Base-by-base conservation (phyloP, 2,329 filamentous ascomycete genomes). In the Ambrosiella cleistominuta region DNA sequence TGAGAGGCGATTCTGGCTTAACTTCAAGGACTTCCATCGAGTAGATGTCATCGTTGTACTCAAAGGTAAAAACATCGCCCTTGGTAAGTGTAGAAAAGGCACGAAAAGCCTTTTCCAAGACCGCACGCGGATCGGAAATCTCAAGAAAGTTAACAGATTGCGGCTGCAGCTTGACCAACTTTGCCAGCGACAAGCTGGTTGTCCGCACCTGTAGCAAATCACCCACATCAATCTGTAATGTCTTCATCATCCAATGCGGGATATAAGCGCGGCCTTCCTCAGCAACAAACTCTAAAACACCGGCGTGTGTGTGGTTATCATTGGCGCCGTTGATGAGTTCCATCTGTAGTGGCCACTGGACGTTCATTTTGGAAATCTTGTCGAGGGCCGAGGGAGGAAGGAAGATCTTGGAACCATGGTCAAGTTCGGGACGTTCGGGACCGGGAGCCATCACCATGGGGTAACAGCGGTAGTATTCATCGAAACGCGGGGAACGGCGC, bases 391-490 rank as follows among this genome's bases (percentile, higher is more conserved):
- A 95, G 0, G 93, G 86, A n/a, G 93, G 93, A 62, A 98, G 82
- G 68, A 98, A 88, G 65, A 98, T 91, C 75, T 98, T 98, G 71
- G 91, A 94, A 64, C 93, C 93, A 68, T 93, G 90, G 75, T 97
- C 97, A 62, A 95, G 83, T 64, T 90, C 85, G 56, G 87, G 85
- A 64, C 93, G 81, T 66, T 96, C 90, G 42, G 88, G 81, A 2
- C 91, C 90, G 11, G 90, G 88, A 62, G 95, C 82, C 90, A 98
- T 97, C 65, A 85, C 83, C 66, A 96, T 80, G 49, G 93, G 93
- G 67, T 97, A 98, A 75, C 90, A 96, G 66, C 93, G 85, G 72
- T 96, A 97, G 74, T 95, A 97, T 71, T 98, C 93, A 70, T 98
- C 91, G 74, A 98, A 98, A 61, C 90, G 87, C 65, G 88, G 86